A percentile compares a stretch with the other conserved stretches of the same genome.
phyloP scores from a whole-genome alignment of 306 rosid genomes.

The Cucurbita maxima region DNA sequence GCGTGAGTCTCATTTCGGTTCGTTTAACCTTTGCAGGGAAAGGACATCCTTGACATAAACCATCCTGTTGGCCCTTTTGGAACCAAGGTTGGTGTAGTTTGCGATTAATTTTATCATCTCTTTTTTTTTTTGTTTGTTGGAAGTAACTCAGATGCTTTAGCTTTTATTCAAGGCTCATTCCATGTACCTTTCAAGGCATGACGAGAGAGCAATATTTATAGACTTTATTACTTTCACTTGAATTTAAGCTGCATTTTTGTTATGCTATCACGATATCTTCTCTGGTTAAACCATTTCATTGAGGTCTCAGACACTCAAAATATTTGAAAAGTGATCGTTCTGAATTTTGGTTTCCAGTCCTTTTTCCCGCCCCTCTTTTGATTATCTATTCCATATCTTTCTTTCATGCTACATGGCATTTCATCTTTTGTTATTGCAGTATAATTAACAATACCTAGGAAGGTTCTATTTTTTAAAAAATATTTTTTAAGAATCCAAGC shows the following conservation, averaged over 20 bases:
- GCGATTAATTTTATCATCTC: background rate
- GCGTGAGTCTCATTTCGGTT: background rate
- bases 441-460: no score
- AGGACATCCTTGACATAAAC: constrained; percentile 26
- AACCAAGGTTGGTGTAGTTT: constrained; percentile 23
- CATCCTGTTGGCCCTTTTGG: constrained; percentile 32
- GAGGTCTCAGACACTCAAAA: background rate
- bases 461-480: no score
- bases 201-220: background rate
- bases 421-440: background rate
- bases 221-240: background rate
- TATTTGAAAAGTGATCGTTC: background rate
- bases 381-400: background rate
- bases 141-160: background rate
- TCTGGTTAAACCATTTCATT: background rate
- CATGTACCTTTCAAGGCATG: background rate
- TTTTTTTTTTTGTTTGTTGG: background rate
- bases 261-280: background rate
- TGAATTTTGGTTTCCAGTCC: background rate
- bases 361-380: background rate
- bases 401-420: background rate
- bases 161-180: background rate
- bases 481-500: no score
- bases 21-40: constrained; percentile 21
- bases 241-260: background rate